Evolutionary conservation across 208 protist genomes (phyloP), one percentile per base, ranked within the genome.

Genomic region (Jaenimonas drosophilae): DNA sequence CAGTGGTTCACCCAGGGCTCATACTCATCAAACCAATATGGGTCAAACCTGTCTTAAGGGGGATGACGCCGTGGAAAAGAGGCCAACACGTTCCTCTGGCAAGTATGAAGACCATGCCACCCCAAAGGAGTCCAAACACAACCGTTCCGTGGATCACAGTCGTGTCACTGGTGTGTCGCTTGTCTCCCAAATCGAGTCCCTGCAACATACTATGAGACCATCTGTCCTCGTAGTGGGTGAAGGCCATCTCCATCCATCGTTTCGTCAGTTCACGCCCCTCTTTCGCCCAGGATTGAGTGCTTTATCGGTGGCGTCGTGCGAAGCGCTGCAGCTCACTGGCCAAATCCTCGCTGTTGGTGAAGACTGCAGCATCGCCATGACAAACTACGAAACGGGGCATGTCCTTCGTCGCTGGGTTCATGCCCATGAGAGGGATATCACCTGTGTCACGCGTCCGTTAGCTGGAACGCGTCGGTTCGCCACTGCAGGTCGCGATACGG

Each of bases 311-410:
- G 67, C 52, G 25, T 76, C 79, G 21, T 88, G 79, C 60, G 50
- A 69, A 19, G 41, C 41, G 7, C 59, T 57, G 36, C 59, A 73
- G 36, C 53, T 54, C 19, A 58, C 73, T 34, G 56, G 49, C 20
- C 67, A 80, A 36, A 40, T 84, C 4, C 54, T 90, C 49, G 59
- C 59, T 1, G 74, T 40, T 16, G 67, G 70, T 7, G 73, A 86
- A 41, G 72, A 86, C 64, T 62, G 71, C 26, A 71, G 57, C 31
- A 40, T 86, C 24, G 65, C 64, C 21, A 45, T 84, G 36, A 32
- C 79, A 32, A 71, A 78, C 54, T 84, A 81, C 49, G 70, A 79
- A 30, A 78, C 73, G 6, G 76, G 76, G 26, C 64, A 79, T 46
- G 66, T 76, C n/a, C 50, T 68, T 41, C 58, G 51, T 26, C 63